Conservation (phyloP, 306 rosid genomes). For the Luffa aegyptiaca region DNA sequence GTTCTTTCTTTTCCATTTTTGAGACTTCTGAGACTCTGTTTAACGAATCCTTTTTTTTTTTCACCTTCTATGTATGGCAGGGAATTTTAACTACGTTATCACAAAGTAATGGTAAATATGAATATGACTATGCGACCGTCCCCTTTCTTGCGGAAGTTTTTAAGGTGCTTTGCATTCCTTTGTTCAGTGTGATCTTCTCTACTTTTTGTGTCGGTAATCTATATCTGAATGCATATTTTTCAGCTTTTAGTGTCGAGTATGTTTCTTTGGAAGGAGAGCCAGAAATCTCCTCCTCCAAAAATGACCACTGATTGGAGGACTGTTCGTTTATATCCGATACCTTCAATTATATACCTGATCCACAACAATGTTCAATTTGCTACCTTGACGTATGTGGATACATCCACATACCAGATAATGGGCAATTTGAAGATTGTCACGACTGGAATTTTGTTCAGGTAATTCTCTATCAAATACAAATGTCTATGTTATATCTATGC, state of each 20-base stretch:
- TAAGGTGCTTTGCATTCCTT: slow-evolving; percentile 38
- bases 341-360: slow-evolving; percentile 71
- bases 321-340: slow-evolving; percentile 61
- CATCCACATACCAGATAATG: slow-evolving; percentile 96
- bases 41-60: background rate
- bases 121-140: slow-evolving; percentile 86
- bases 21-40: background rate
- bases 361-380: slow-evolving; percentile 89
- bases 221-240: background rate
- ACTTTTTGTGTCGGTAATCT: slow-evolving; percentile 7
- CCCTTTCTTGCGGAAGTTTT: slow-evolving; percentile 88
- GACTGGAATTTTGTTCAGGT: slow-evolving; percentile 87
- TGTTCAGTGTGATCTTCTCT: background rate
- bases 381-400: slow-evolving; percentile 76
- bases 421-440: slow-evolving; percentile 94
- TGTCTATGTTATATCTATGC: background rate
- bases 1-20: background rate
- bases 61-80: slow-evolving; percentile 25
- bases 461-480: slow-evolving; percentile 5
- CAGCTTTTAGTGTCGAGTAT: slow-evolving; percentile 83
- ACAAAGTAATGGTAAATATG: slow-evolving; percentile 58
- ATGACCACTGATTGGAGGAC: slow-evolving; percentile 87
- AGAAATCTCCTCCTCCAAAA: slow-evolving; percentile 44
- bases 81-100: slow-evolving; percentile 85
- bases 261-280: slow-evolving; percentile 66